These are phyloP conservation scores for Lentinula sp. DNA, from an alignment of 768 basidiomycete species.

Conservation along the genomic window DNA sequence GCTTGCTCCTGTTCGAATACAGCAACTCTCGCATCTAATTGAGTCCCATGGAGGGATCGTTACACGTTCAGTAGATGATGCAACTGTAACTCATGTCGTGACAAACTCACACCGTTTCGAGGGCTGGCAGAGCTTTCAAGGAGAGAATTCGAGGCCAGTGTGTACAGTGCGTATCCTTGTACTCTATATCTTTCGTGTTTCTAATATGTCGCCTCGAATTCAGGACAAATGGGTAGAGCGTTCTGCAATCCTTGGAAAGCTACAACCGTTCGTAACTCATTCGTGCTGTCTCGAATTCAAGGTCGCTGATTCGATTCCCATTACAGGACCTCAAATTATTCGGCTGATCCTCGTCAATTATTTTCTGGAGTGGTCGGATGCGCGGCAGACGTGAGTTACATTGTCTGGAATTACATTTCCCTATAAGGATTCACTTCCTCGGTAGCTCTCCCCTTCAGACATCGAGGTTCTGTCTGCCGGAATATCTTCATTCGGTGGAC, in stretches of 20 bases:
- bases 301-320: not conserved
- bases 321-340: slow-evolving; percentile 54
- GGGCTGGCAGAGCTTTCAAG: slow-evolving; percentile 41
- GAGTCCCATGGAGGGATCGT: slow-evolving; percentile 43
- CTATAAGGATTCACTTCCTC: not conserved
- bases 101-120: slow-evolving; percentile 50
- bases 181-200: not conserved
- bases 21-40: slow-evolving; percentile 42
- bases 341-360: slow-evolving; percentile 68
- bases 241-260: slow-evolving; percentile 48
- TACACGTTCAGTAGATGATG: slow-evolving; percentile 24
- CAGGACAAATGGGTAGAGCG: slow-evolving; percentile 69
- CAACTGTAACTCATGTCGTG: slow-evolving; percentile 53
- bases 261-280: slow-evolving; percentile 42
- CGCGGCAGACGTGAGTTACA: slow-evolving; percentile 50
- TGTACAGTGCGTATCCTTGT: slow-evolving; percentile 28
- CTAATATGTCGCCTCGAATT: slow-evolving; percentile 7
- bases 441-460: slow-evolving; percentile 56
- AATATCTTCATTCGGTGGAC: slow-evolving; percentile 72
- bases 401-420: not conserved
- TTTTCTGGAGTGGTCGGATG: slow-evolving; percentile 82
- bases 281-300: not conserved
- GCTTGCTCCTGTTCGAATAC: slow-evolving; percentile 30
- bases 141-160: slow-evolving; percentile 19
- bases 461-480: slow-evolving; percentile 68